Conservation (phyloP, 2,329 filamentous ascomycete genomes). For the Rhynchosporium agropyri region DNA sequence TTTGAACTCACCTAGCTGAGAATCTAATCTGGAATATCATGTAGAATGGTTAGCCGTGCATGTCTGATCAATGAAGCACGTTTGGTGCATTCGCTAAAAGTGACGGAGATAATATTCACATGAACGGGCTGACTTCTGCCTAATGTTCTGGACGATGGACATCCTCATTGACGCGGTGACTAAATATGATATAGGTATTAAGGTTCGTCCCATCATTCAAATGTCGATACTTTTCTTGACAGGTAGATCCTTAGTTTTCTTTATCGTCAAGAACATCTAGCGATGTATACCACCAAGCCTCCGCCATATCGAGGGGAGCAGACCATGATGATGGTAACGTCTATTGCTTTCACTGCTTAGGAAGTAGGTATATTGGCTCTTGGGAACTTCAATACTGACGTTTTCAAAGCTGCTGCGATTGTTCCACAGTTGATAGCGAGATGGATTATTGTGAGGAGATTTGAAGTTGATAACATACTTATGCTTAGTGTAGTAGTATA, state of each 20-base stretch:
- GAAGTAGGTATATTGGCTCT: conserved; percentile 15
- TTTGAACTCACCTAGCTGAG: background rate
- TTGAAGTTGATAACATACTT: conserved; percentile 26
- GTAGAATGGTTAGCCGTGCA: background rate
- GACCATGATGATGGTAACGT: conserved; percentile 16
- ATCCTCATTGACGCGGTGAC: background rate
- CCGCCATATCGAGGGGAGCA: conserved; percentile 17
- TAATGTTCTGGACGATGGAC: background rate
- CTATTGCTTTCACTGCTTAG: conserved; percentile 24
- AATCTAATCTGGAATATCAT: background rate
- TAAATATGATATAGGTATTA: background rate
- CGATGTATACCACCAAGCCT: background rate
- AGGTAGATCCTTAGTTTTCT: background rate
- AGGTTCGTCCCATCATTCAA: conserved; percentile 9
- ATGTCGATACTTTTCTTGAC: background rate
- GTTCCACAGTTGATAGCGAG: conserved; percentile 22
- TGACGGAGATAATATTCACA: background rate
- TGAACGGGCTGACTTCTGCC: conserved; percentile 1
- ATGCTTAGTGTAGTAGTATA: conserved; percentile 27
- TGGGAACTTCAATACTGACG: background rate
- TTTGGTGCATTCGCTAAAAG: background rate
- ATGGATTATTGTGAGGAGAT: conserved; percentile 18
- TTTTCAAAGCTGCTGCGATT: conserved; percentile 20
- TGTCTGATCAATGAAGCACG: conserved; percentile 6
- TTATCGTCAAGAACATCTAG: background rate